These are phyloP conservation scores for Penicillium sp. DNA, from an alignment of 2,329 filamentous ascomycete genomes.

Conservation along the genomic window DNA sequence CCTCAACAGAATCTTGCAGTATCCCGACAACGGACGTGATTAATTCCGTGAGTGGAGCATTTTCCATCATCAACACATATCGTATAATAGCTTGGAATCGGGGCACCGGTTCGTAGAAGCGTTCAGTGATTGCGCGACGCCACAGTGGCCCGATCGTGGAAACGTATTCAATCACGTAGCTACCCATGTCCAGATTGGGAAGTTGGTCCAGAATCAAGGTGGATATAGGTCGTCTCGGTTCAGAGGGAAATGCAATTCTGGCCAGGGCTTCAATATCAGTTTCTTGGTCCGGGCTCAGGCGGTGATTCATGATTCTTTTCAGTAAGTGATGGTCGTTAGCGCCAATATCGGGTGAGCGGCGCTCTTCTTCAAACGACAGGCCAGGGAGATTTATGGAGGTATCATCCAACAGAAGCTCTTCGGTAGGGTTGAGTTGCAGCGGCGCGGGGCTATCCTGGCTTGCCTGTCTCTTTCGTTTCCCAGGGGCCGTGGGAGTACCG, in stretches of 20 bases:
- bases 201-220: slow-evolving; percentile 51
- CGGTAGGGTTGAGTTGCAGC: slow-evolving; percentile 37
- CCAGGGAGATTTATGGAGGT: slow-evolving; percentile 23
- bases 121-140: slow-evolving; percentile 52
- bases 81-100: slow-evolving; percentile 40
- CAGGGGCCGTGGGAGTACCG: slow-evolving; percentile 51
- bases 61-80: slow-evolving; percentile 38
- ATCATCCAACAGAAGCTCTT: slow-evolving; percentile 24
- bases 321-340: slow-evolving; percentile 39
- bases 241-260: slow-evolving; percentile 50
- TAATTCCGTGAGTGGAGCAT: slow-evolving; percentile 33
- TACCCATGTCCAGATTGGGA: slow-evolving; percentile 39
- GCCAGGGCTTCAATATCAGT: slow-evolving; percentile 52
- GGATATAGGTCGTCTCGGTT: slow-evolving; percentile 45
- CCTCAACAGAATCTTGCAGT: slow-evolving; percentile 44
- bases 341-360: slow-evolving; percentile 15
- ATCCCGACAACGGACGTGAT: slow-evolving; percentile 37
- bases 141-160: slow-evolving; percentile 50
- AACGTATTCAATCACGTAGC: slow-evolving; percentile 47
- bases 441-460: slow-evolving; percentile 50
- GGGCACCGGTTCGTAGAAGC: slow-evolving; percentile 43
- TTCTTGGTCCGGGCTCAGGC: slow-evolving; percentile 44
- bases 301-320: slow-evolving; percentile 52
- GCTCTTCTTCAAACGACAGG: slow-evolving; percentile 24
- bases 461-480: slow-evolving; percentile 52